Conservation (phyloP, 805 yeast species). For the Lachancea fermentati region DNA sequence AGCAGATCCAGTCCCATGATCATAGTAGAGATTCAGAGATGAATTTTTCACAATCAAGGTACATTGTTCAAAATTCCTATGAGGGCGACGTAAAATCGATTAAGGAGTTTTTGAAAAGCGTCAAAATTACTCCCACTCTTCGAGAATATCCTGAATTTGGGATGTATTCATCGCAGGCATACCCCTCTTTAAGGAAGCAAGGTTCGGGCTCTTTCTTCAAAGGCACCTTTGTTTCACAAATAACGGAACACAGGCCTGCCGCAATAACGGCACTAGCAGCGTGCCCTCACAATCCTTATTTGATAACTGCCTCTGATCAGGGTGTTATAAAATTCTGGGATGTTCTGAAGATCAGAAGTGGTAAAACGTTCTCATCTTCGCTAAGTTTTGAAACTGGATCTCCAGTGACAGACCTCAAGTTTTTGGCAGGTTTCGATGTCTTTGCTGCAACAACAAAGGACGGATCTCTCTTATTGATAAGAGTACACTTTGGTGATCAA, state of each 20-base stretch:
- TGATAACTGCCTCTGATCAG: constrained; percentile 71
- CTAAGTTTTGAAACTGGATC: constrained; percentile 44
- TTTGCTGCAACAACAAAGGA: constrained; percentile 47
- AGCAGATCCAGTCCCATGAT: constrained; percentile 5
- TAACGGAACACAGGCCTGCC: constrained; percentile 53
- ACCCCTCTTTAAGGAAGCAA: constrained; percentile 2
- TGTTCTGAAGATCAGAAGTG: constrained; percentile 53
- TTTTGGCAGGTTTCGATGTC: constrained; percentile 50
- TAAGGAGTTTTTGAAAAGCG: constrained; percentile 45
- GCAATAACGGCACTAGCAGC: constrained; percentile 52
- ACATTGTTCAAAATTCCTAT: constrained; percentile 50
- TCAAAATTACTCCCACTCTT: constrained; percentile 51
- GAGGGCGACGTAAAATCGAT: constrained; percentile 64
- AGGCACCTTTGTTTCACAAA: constrained; percentile 36
- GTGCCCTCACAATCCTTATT: constrained; percentile 56
- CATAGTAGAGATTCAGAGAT: background rate
- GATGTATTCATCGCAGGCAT: background rate
- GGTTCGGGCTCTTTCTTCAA: constrained; percentile 4
- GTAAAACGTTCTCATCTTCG: constrained; percentile 47
- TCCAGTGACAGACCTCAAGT: constrained; percentile 43
- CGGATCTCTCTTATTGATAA: constrained; percentile 33
- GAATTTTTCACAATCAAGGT: constrained; percentile 10
- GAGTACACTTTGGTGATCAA: constrained; percentile 32
- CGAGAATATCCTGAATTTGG: constrained; percentile 71
- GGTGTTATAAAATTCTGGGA: constrained; percentile 82